Evolutionary conservation across 106 monocot species (phyloP).

Genomic region (Apostasia shenzhenica): DNA sequence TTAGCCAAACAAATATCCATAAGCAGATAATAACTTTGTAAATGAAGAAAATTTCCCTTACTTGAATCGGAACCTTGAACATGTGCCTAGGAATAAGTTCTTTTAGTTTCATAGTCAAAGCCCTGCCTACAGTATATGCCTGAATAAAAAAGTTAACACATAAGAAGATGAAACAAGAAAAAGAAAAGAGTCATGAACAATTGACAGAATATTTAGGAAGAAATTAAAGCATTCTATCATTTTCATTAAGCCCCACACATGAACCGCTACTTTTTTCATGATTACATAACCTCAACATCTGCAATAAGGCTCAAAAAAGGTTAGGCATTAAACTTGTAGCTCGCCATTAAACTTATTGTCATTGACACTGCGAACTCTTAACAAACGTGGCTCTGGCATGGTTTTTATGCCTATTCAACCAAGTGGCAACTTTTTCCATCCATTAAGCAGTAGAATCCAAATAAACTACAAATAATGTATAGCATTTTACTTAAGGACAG

Average conservation of each 20-base stretch:
- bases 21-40: neutral
- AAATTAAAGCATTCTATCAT: neutral
- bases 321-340: too few species aligned
- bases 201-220: neutral
- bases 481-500: too few species aligned
- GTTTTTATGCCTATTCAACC: too few species aligned
- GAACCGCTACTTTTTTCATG: too few species aligned
- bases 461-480: too few species aligned
- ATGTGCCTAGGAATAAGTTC: conserved; percentile 97
- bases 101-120: conserved; percentile 85
- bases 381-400: too few species aligned
- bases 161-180: conserved; percentile 4
- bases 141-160: conserved; percentile 15
- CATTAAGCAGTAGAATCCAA: too few species aligned
- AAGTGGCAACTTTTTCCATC: too few species aligned
- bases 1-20: neutral
- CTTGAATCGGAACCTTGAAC: conserved; percentile 98
- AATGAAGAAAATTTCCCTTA: conserved; percentile 20
- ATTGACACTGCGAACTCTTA: too few species aligned
- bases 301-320: too few species aligned
- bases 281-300: too few species aligned
- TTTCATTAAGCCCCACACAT: neutral
- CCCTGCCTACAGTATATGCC: conserved; percentile 94
- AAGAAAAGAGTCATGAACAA: neutral
- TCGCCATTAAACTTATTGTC: too few species aligned